Evolutionary conservation across 2,329 filamentous ascomycete genomes (phyloP), one percentile per base, ranked within the genome.

Genomic region (Fusarium papillatum): DNA sequence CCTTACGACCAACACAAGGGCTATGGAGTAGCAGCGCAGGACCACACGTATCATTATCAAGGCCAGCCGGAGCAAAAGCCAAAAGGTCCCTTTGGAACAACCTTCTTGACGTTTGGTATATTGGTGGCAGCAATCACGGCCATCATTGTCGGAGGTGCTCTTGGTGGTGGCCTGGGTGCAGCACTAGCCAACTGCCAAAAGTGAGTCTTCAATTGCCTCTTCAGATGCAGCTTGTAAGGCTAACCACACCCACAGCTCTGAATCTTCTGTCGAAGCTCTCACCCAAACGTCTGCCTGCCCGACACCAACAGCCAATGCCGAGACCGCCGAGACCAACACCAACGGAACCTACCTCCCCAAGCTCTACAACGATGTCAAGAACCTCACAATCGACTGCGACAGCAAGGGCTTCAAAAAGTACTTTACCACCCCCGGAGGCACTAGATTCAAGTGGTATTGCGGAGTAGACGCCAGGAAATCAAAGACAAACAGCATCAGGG

Each of bases 111-210:
- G 0, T 29, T 74, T 2, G 63, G 68, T 19, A 43, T 68, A 0
- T 9, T 74, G 4, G 46, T 74, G 38, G 72, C 68, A 2, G 26
- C 59, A 2, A 7, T 65, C 4, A 74, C 72, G 0, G 64, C 72
- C 2, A 2, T 72, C 16, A 11, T 74, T 1, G 46, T 75, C 0
- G 72, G 72, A 19, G 72, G 53, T 9, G 61, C 59, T 8, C 19
- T 74, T 0, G 72, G 72, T 4, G 72, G 72, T n/a, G 72, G 72
- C 22, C 9, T 74, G 9, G 72, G 72, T 29, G 72, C 72, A 55
- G 68, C 72, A 41, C 24, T 74, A 19, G 53, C 48, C 8, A 17
- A 41, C 13, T 72, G 68, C 17, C 68, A 72, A 19, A 68, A 26
- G 72, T 74, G 55, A 24, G 17, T 29, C 29, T 34, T 22, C 53